phyloP scores from a whole-genome alignment of 2,329 filamentous ascomycete genomes.

The Lachnellula willkommii region DNA sequence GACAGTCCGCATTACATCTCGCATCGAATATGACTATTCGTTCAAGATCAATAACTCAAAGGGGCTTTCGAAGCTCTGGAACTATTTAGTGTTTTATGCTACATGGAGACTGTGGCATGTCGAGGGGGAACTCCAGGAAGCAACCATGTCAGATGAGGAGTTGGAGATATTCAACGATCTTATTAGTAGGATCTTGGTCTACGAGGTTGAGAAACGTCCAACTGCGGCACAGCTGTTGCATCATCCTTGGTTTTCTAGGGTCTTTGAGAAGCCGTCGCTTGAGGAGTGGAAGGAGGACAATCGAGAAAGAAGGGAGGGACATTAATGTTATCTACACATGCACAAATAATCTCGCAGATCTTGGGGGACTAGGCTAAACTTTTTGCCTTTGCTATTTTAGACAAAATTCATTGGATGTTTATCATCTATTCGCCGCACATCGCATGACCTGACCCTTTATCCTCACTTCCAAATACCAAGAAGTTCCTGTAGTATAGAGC shows the following conservation, averaged over 20 bases:
- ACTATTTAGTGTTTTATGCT: not conserved
- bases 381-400: not conserved
- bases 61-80: not conserved
- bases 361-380: not conserved
- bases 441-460: not conserved
- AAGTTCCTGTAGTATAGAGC: not conserved
- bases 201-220: constrained; percentile 1
- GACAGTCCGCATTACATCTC: not conserved
- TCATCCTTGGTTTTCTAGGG: constrained; percentile 7
- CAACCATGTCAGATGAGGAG: not conserved
- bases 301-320: not conserved
- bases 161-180: not conserved
- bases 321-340: not conserved
- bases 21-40: not conserved
- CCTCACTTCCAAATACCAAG: not conserved
- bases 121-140: not conserved
- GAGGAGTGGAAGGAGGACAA: not conserved
- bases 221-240: constrained; percentile 1
- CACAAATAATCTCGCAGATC: not conserved
- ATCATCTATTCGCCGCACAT: not conserved
- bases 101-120: not conserved
- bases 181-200: not conserved
- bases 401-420: not conserved
- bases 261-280: not conserved
- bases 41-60: not conserved